Base-by-base conservation (phyloP, 2,329 filamentous ascomycete species). In the Alternaria arbusti region DNA sequence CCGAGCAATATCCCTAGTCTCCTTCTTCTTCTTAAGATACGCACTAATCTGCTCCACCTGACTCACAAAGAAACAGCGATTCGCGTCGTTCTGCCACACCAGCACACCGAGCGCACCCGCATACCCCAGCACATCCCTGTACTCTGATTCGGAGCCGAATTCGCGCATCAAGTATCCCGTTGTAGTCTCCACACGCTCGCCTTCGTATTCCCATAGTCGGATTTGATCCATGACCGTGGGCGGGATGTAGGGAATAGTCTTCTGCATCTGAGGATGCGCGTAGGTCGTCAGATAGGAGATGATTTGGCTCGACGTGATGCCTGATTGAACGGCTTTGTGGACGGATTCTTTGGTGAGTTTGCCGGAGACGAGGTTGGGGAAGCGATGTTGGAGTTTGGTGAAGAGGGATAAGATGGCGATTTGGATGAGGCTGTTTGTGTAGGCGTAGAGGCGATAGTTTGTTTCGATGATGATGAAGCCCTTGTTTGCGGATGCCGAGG, bases 221-320 rank as follows among this genome's bases (percentile, higher is more conserved):
- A 99, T 97, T 84, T 99, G 96, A 80, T 99, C 96, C 67, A 97
- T 93, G 15, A 99, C 96, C 0, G 96, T 98, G 0, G 96, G 94
- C 1, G 96, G 96, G 2, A 99, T 86, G 15, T 97, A 88, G 2
- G 94, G 91, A 0, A 88, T 86, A 46, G 87, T 85, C 66, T 91
- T 90, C 72, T 91, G 90, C 88, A 99, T 93, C 80, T 98, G 93
- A 47, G 96, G 94, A 82, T 99, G 96, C 0, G 96, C 96, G 81
- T 99, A 95, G 5, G 92, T 91, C 8, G 91, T 89, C 2, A 99
- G 88, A 82, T 98, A 99, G 17, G 91, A 90, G 73, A 99, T 95
- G 79, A 99, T 97, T 79, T 99, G 96, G 72, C 97, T 91, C 15
- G 93, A 90, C 1, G 94, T 97, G 82, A 99, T 99, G 75, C 96